These are phyloP conservation scores for Ogataea saltuana DNA, from an alignment of 805 yeast genomes.

Conservation along the genomic window DNA sequence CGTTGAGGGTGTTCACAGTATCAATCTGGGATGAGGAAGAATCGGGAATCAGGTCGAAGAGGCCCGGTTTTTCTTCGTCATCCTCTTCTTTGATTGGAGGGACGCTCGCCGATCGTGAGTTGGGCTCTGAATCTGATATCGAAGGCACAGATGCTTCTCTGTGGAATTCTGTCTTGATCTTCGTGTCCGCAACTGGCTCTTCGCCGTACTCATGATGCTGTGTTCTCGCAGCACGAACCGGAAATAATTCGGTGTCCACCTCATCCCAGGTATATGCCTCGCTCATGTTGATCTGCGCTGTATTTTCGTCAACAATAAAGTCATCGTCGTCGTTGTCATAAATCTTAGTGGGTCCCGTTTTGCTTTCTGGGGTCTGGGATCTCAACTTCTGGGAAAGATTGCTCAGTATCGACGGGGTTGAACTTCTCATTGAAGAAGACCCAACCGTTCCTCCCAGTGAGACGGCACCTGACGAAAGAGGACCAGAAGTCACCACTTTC, in stretches of 20 bases:
- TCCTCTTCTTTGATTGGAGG: constrained; percentile 17
- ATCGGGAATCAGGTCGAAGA: constrained; percentile 16
- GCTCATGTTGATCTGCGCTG: constrained; percentile 62
- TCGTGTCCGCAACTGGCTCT: constrained; percentile 32
- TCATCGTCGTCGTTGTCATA: constrained; percentile 41
- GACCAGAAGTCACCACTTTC: constrained; percentile 70
- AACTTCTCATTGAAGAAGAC: constrained; percentile 8
- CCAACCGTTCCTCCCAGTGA: constrained; percentile 38
- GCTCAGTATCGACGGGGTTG: constrained; percentile 1
- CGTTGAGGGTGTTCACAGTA: constrained; percentile 23
- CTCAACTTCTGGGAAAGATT: constrained; percentile 29
- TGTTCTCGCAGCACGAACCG: constrained; percentile 65
- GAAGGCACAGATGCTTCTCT: constrained; percentile 27
- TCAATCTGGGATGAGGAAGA: constrained; percentile 10
- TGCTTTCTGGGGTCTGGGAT: constrained; percentile 15
- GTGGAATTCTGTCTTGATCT: constrained; percentile 36
- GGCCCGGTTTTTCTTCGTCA: constrained; percentile 6
- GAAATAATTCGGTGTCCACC: constrained; percentile 60
- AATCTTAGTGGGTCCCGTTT: constrained; percentile 6
- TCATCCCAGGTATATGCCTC: constrained; percentile 54
- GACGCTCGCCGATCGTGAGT: constrained; percentile 28
- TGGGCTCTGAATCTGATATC: constrained; percentile 22
- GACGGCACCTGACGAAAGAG: constrained; percentile 66
- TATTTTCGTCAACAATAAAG: constrained; percentile 36
- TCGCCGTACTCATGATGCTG: constrained; percentile 42